These are phyloP conservation scores for Trichoderma gracile DNA, from an alignment of 2,329 filamentous ascomycete genomes.

Conservation along the genomic window DNA sequence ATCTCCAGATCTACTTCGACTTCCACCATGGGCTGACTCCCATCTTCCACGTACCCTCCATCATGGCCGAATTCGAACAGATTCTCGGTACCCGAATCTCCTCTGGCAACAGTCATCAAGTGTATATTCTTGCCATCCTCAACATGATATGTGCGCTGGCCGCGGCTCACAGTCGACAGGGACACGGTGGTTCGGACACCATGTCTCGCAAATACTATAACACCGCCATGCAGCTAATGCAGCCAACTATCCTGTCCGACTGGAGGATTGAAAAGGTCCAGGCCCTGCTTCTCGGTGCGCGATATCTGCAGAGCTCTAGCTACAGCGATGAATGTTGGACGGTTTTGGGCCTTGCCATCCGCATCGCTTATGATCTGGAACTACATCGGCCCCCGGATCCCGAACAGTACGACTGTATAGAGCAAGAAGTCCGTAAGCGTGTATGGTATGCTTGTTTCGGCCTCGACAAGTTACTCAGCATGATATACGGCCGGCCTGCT, in stretches of 20 bases:
- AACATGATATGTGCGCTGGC: constrained; percentile 18
- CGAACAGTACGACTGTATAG: constrained; percentile 9
- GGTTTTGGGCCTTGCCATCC: constrained; percentile 9
- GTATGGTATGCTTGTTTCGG: constrained; percentile 21
- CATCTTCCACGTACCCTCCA: constrained; percentile 15
- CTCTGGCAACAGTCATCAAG: background rate
- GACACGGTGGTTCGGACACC: constrained; percentile 1
- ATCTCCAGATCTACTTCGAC: constrained; percentile 10
- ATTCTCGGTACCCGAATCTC: background rate
- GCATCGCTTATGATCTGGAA: constrained; percentile 14
- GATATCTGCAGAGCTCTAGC: constrained; percentile 16
- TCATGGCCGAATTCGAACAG: constrained; percentile 14
- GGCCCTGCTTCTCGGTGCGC: constrained; percentile 18
- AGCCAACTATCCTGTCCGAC: constrained; percentile 9
- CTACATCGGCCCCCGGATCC: constrained; percentile 10
- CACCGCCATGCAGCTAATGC: constrained; percentile 20
- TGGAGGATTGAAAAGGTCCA: constrained; percentile 20
- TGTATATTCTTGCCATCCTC: constrained; percentile 7
- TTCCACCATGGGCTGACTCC: constrained; percentile 19
- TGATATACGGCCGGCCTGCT: constrained; percentile 21
- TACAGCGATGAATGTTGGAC: constrained; percentile 21
- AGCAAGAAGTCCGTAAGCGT: constrained; percentile 17
- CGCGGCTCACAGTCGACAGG: constrained; percentile 4
- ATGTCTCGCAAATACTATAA: constrained; percentile 13
- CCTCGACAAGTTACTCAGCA: constrained; percentile 18